Evolutionary conservation across 2,329 filamentous ascomycete species (phyloP).

Genomic region (Aspergillus sergii): DNA sequence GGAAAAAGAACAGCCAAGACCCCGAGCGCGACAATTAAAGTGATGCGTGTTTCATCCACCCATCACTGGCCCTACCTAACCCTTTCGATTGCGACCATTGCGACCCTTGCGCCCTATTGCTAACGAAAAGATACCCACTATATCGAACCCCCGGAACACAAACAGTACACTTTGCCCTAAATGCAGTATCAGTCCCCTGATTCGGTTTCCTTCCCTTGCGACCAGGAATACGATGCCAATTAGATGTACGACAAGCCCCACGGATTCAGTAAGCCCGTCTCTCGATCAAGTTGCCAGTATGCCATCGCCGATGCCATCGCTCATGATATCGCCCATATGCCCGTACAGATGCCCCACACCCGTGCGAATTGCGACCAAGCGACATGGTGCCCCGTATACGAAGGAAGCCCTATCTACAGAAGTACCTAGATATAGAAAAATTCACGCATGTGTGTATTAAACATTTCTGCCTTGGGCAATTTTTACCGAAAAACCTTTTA

Average conservation of each 20-base stretch:
- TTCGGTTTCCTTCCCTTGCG: too few species aligned
- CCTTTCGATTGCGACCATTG: not conserved
- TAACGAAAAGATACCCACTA: not conserved
- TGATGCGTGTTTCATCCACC: too few species aligned
- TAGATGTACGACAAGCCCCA: not conserved
- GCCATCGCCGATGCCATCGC: not conserved
- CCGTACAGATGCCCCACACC: not conserved
- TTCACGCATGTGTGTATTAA: not conserved
- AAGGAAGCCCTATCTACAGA: not conserved
- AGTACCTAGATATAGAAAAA: not conserved
- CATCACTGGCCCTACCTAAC: not conserved
- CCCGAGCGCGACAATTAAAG: not conserved
- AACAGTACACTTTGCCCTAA: not conserved
- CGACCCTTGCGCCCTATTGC: not conserved
- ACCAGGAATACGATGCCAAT: not conserved
- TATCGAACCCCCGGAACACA: not conserved
- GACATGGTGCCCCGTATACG: not conserved
- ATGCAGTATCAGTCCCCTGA: not conserved
- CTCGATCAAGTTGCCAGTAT: not conserved
- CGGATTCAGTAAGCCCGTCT: not conserved
- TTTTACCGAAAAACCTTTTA: not conserved
- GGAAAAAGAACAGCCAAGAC: not conserved
- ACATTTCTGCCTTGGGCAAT: not conserved
- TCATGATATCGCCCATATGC: not conserved
- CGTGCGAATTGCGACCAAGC: not conserved